These are phyloP conservation scores for Castanopsis chinensis DNA, from an alignment of 306 rosid species.

Conservation along the genomic window DNA sequence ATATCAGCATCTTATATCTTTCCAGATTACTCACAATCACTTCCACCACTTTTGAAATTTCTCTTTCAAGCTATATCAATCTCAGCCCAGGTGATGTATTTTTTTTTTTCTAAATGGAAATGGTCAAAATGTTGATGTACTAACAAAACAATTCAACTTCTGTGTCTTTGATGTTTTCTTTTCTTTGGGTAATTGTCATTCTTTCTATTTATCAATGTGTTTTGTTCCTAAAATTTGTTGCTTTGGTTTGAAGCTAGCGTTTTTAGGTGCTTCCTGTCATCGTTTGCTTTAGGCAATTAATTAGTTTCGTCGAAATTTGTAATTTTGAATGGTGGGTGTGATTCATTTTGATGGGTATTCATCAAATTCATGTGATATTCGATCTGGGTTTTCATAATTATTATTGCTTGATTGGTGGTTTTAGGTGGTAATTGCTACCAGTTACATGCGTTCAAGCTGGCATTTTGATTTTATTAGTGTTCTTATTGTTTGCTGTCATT, in stretches of 20 bases:
- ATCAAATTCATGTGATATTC: conserved; percentile 1
- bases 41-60: conserved; percentile 4
- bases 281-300: conserved; percentile 1
- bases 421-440: background rate
- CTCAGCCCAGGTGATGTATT: conserved; percentile 22
- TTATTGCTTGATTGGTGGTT: background rate
- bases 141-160: background rate
- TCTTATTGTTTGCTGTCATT: background rate
- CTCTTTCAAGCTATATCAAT: background rate
- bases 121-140: background rate
- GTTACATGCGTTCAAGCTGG: background rate
- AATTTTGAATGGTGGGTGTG: conserved; percentile 12
- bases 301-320: conserved; percentile 11
- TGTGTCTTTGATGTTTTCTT: background rate
- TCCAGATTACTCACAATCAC: conserved; percentile 9
- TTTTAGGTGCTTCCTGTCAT: conserved; percentile 20
- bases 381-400: conserved; percentile 15
- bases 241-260: conserved; percentile 22
- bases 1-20: conserved; percentile 31
- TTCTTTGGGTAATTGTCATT: background rate
- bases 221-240: background rate
- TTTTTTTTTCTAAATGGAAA: background rate
- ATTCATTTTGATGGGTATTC: background rate
- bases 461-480: background rate
- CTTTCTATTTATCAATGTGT: background rate